Base-by-base conservation (phyloP, 1,284 basidiomycete species). In the Farysia itapuensis region DNA sequence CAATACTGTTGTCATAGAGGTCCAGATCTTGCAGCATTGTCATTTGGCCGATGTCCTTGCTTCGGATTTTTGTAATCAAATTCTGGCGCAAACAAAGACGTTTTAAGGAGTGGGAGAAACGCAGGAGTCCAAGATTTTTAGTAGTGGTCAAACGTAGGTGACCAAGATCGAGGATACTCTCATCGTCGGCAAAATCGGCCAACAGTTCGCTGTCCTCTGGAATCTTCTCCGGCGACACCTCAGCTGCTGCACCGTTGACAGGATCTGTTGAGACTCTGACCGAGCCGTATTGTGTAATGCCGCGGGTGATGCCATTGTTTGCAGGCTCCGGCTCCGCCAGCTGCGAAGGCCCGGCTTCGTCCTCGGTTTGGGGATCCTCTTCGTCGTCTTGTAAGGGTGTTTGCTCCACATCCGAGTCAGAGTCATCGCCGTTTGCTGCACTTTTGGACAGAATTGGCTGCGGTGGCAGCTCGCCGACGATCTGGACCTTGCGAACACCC, bases 71-170 rank as follows among this genome's bases (percentile, higher is more conserved):
- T 2, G 85, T 81, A 43, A 92, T 84, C 49, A 86, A 82, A 78
- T 97, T 98, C 78, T 97, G 93, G 20, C 94, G 84, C 19, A 98
- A 81, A 77, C 88, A 93, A 16, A 97, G 81, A 42, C 85, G 83
- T 79, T 84, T 85, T 37, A 93, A 80, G 58, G 85, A 80, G 1
- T 72, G 75, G 4, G 83, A 83, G 73, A 93, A 95, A 13, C 89
- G 82, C 2, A 83, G 79, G 2, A 93, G 80, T 11, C 77, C 67
- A 5, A 81, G 73, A 11, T 81, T 81, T 9, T 81, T 81, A 4
- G 90, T 81, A 18, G 78, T 79, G 29, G 77, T 78, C 36, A 98
- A 81, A 16, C 89, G 84, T 3, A 87, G 81, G 74, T 97, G 92
- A 9, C 93, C 83, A 26, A 98, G 83, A 61, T 96, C 90, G 33